Base-by-base conservation (phyloP, 2,329 filamentous ascomycete genomes). In the Penicillium vulpinum region DNA sequence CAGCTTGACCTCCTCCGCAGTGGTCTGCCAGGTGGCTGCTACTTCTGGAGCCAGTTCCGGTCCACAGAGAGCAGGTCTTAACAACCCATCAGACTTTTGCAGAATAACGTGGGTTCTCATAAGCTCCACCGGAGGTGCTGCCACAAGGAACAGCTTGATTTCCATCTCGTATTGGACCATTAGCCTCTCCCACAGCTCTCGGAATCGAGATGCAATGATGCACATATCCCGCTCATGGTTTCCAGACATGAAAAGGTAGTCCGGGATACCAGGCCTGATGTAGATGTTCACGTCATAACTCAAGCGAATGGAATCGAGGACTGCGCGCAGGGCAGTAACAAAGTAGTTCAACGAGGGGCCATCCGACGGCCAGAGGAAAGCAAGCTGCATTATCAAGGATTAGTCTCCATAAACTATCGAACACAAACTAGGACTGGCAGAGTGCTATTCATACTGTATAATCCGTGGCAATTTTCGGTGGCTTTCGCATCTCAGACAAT, bases 281-380 rank as follows among this genome's bases (percentile, higher is more conserved):
- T 75, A 74, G n/a, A 82, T 67, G 57, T 77, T 69, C 54, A 74
- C 80, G 4, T 67, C 66, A 47, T 68, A 73, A 24, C 71, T 70
- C 33, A 69, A 68, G 5, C 80, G 75, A 13, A 82, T 73, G 7
- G 65, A 60, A 59, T 83, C 80, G 4, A 83, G 69, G 5, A 70
- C 71, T 61, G 81, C 78, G 9, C 75, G 70, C 35, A 73, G 72
- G 10, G 60, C 52, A 1, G 79, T 80, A 13, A 82, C 68, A 11
- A 74, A 66, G 11, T 77, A 70, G 13, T 73, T 66, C 3, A 78
- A 64, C 0, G 72, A 66, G 35, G 76, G 74, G 6, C 80, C 77
- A 31, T 76, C 67, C 1, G 64, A 59, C 3, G 79, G 80, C 80
- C 79, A 82, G 21, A 41, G 15, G 13, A 62, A 62, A 5, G 54